Evolutionary conservation across 805 yeast genomes (phyloP).

Genomic region (Diddensiella santjacobensis): DNA sequence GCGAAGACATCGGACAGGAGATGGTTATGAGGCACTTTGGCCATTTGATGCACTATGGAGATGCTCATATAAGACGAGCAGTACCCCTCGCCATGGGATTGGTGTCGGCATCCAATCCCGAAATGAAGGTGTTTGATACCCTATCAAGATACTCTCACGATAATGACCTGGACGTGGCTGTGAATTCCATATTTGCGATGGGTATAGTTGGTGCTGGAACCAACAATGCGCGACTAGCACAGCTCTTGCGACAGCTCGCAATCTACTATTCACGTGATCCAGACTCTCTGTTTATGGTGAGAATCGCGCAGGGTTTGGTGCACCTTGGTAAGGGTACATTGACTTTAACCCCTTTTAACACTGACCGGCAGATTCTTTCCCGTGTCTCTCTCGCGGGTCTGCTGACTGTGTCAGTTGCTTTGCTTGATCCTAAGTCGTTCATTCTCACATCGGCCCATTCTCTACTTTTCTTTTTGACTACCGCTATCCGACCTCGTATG

Average conservation of each 20-base stretch:
- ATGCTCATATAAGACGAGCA: constrained; percentile 81
- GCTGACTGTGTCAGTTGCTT: constrained; percentile 75
- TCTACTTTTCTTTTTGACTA: constrained; percentile 77
- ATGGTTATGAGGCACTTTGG: constrained; percentile 97
- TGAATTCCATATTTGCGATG: constrained; percentile 93
- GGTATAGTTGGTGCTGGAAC: constrained; percentile 99
- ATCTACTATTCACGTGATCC: constrained; percentile 87
- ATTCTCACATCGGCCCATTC: constrained; percentile 72
- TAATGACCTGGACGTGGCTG: constrained; percentile 87
- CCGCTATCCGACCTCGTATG: constrained; percentile 90
- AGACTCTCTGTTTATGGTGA: constrained; percentile 85
- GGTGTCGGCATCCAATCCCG: constrained; percentile 88
- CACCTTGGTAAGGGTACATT: constrained; percentile 96
- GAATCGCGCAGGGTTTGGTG: constrained; percentile 91
- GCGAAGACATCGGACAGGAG: constrained; percentile 96
- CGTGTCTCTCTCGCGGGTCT: constrained; percentile 88
- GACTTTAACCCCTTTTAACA: constrained; percentile 82
- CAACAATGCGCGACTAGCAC: constrained; percentile 96
- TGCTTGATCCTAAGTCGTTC: constrained; percentile 81
- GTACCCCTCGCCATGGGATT: constrained; percentile 99
- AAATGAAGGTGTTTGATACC: constrained; percentile 95
- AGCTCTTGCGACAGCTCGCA: constrained; percentile 89
- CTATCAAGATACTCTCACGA: constrained; percentile 95
- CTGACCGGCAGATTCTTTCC: constrained; percentile 80
- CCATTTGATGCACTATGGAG: constrained; percentile 97